A percentile compares a stretch with the other conserved stretches of the same genome.
phyloP scores from a whole-genome alignment of 805 yeast species.

The Teunomyces aglyptinius region DNA sequence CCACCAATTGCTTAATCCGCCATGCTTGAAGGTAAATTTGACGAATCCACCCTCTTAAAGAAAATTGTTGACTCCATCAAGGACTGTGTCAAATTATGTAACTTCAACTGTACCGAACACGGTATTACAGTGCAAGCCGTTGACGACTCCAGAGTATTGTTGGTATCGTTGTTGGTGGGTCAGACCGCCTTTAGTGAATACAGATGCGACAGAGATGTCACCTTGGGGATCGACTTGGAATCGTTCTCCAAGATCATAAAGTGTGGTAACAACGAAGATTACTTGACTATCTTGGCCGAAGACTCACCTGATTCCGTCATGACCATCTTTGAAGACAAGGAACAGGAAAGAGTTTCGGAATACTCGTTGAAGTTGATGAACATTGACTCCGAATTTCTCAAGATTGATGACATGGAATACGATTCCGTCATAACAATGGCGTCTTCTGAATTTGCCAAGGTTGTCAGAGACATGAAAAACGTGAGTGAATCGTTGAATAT shows the following conservation, averaged over 20 bases:
- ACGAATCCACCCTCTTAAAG: slow-evolving; percentile 87
- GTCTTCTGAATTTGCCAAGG: slow-evolving; percentile 81
- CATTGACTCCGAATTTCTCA: slow-evolving; percentile 90
- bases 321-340: slow-evolving; percentile 85
- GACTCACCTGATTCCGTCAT: slow-evolving; percentile 71
- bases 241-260: slow-evolving; percentile 85
- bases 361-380: slow-evolving; percentile 91
- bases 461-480: slow-evolving; percentile 82
- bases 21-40: slow-evolving; percentile 97
- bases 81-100: slow-evolving; percentile 92
- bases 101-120: slow-evolving; percentile 92
- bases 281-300: slow-evolving; percentile 84
- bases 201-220: slow-evolving; percentile 92
- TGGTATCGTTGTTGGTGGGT: slow-evolving; percentile 85
- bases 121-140: slow-evolving; percentile 97
- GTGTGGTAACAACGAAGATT: slow-evolving; percentile 89
- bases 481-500: slow-evolving; percentile 86
- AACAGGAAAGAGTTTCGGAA: slow-evolving; percentile 89
- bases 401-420: slow-evolving; percentile 91
- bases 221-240: slow-evolving; percentile 86
- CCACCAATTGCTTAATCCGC: slow-evolving; percentile 2
- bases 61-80: slow-evolving; percentile 91
- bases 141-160: slow-evolving; percentile 92
- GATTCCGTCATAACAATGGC: slow-evolving; percentile 88
- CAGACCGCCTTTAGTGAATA: slow-evolving; percentile 85